phyloP scores from a whole-genome alignment of 306 rosid species.

The Hippophae gyantsensis region DNA sequence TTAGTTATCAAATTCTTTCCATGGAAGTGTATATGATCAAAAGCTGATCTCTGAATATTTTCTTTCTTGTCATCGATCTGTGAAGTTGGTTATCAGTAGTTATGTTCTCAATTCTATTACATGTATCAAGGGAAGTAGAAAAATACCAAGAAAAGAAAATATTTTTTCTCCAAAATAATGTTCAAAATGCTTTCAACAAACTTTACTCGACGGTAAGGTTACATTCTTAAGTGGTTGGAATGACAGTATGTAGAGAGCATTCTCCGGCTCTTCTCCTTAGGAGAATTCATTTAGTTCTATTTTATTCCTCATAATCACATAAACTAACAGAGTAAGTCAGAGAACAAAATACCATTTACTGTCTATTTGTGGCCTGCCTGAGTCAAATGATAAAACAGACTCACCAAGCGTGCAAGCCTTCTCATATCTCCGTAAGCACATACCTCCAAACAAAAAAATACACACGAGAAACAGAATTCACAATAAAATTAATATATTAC shows the following conservation, averaged over 20 bases:
- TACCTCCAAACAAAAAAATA: slow-evolving; percentile 47
- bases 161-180: background rate
- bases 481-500: background rate
- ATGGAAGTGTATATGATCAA: background rate
- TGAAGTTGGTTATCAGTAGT: background rate
- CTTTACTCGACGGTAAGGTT: background rate
- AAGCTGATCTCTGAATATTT: too few species aligned
- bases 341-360: slow-evolving; percentile 62
- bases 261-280: background rate
- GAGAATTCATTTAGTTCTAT: slow-evolving; percentile 1
- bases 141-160: background rate
- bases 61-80: too few species aligned
- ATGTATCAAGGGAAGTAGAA: background rate
- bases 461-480: slow-evolving; percentile 24
- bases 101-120: background rate
- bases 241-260: slow-evolving; percentile 5
- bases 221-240: slow-evolving; percentile 1
- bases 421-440: slow-evolving; percentile 82
- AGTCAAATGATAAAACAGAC: slow-evolving; percentile 40
- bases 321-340: slow-evolving; percentile 6
- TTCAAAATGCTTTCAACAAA: background rate
- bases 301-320: slow-evolving; percentile 8
- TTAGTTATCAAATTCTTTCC: background rate
- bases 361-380: slow-evolving; percentile 45
- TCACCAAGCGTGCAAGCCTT: slow-evolving; percentile 62